Base-by-base conservation (phyloP, 345 rosid genomes). In the Stellera chamaejasme region DNA sequence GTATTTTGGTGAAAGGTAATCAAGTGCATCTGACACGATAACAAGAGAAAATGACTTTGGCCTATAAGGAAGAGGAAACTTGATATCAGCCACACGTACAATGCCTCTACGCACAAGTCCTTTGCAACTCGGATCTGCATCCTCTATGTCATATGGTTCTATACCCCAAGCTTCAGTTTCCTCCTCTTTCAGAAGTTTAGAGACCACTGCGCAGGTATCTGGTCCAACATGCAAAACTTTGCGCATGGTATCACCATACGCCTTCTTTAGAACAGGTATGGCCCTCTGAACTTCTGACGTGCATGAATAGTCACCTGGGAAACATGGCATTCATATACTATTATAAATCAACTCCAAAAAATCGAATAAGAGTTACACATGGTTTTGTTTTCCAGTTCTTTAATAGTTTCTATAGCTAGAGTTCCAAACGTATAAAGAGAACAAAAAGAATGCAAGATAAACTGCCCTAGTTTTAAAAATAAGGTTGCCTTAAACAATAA, bases 141-240 rank as follows among this genome's bases (percentile, higher is more conserved):
- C 99, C 68, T 94, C 99, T 23, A 87, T 72, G 68, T 90, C 99
- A 69, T 94, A 94, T 3, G 99, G 99, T 67, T 94, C 99, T 27
- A 90, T 80, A 36, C 99, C 97, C 99, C 99, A 90, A 11, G 89
- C 92, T 76, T 94, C 97, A 16, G 84, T 85, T 69, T 87, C 95
- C 59, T 85, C 88, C 78, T 85, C 96, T 77, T 87, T 83, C 64
- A 87, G 66, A 46, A 94, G 77, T 56, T 68, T 74, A 48, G 96
- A 85, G 62, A 90, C 95, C 63, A 85, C 85, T 8, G 96, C 79
- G 67, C 99, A 94, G 54, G 97, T 70, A 52, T 94, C 96, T 47
- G 99, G 99, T 45, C 99, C 99, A 25, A 94, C 78, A 27, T 94
- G 97, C 77, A 94, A 69, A 60, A 94, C 95, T 71, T 85, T 90